phyloP scores from a whole-genome alignment of 768 basidiomycete genomes.

The Hygrophoropsis aurantiaca region DNA sequence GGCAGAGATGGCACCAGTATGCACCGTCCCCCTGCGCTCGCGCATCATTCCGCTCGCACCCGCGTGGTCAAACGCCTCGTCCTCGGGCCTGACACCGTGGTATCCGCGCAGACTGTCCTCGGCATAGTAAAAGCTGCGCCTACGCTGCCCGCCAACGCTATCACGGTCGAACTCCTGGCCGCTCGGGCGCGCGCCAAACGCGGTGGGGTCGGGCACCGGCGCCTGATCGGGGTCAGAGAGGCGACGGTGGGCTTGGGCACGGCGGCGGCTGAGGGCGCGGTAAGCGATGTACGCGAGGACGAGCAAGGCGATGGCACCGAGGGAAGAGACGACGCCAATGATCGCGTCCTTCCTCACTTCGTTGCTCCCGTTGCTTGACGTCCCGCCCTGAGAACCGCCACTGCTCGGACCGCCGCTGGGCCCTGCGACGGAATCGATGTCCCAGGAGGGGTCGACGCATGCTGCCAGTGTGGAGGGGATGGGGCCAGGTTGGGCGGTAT shows the following conservation, averaged over 20 bases:
- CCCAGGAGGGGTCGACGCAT: conserved; percentile 70
- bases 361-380: conserved; percentile 26
- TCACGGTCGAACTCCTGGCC: conserved; percentile 81
- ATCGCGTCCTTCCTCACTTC: conserved; percentile 78
- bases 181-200: conserved; percentile 45
- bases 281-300: conserved; percentile 73
- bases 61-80: conserved; percentile 36
- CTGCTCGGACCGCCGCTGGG: conserved; percentile 29
- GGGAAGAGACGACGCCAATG: conserved; percentile 84
- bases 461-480: conserved; percentile 58
- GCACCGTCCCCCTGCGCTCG: conserved; percentile 59
- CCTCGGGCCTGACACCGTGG: conserved; percentile 38
- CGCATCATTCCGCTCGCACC: conserved; percentile 38
- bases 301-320: conserved; percentile 76
- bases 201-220: conserved; percentile 27
- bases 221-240: conserved; percentile 54
- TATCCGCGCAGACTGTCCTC: conserved; percentile 77
- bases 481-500: conserved; percentile 45
- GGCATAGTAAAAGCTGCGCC: conserved; percentile 83
- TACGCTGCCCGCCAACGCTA: conserved; percentile 66
- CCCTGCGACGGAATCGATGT: conserved; percentile 47
- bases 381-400: conserved; percentile 16
- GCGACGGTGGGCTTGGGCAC: conserved; percentile 69
- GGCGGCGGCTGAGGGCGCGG: conserved; percentile 64
- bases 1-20: conserved; percentile 66